phyloP scores from a whole-genome alignment of 1,284 basidiomycete species.

The Ceratobasidium sp. region DNA sequence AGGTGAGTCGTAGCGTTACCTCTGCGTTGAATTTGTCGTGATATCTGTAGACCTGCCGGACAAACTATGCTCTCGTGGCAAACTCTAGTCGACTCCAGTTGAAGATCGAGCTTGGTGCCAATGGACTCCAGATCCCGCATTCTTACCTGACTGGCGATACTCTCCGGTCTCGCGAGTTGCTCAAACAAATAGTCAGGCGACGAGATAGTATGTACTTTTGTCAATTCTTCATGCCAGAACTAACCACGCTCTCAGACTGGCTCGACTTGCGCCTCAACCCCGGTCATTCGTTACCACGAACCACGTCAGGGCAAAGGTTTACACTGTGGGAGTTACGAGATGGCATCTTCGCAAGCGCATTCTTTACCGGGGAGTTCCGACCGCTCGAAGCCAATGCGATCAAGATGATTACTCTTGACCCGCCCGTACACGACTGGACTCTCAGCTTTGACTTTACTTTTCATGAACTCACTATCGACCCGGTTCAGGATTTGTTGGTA shows the following conservation, averaged over 20 bases:
- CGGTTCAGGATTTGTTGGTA: background rate
- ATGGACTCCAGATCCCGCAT: background rate
- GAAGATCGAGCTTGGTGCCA: background rate
- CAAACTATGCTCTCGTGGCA: background rate
- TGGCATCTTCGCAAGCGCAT: background rate
- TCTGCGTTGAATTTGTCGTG: background rate
- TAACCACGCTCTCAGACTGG: background rate
- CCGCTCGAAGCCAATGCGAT: background rate
- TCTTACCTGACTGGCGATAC: background rate
- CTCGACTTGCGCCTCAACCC: background rate
- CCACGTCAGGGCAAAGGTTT: background rate
- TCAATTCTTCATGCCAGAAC: background rate
- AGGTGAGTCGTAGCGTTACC: background rate
- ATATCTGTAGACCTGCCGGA: background rate
- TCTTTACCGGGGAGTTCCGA: background rate
- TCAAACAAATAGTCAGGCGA: background rate
- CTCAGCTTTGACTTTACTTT: background rate
- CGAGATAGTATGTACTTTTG: no score
- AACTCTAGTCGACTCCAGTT: background rate
- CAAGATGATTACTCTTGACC: slow-evolving; percentile 6
- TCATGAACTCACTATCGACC: background rate
- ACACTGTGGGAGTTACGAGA: background rate
- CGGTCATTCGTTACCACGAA: background rate
- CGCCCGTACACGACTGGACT: background rate
- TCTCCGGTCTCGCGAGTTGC: background rate